A percentile compares a stretch with the other conserved stretches of the same genome.
Conservation (phyloP, 2,329 filamentous ascomycete species). For the Calonectria henricotiae region DNA sequence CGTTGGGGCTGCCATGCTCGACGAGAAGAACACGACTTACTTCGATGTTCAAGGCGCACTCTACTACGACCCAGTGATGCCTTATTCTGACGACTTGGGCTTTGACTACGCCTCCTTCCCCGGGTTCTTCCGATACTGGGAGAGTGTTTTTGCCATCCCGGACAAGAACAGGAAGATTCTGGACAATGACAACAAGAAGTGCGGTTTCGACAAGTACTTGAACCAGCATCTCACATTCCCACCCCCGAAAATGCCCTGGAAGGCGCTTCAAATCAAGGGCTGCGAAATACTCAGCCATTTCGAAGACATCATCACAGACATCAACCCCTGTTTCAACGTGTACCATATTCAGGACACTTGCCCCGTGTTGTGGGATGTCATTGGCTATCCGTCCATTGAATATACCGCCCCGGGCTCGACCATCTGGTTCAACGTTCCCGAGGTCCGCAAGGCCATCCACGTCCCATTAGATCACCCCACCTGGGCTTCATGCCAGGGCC, state of each 20-base stretch:
- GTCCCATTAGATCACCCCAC: conserved; percentile 63
- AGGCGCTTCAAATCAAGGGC: conserved; percentile 56
- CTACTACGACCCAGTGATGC: conserved; percentile 79
- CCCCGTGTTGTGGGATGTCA: conserved; percentile 79
- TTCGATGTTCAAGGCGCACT: conserved; percentile 78
- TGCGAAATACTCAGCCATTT: conserved; percentile 72
- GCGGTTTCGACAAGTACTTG: conserved; percentile 75
- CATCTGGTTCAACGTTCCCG: conserved; percentile 79
- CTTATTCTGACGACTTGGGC: conserved; percentile 63
- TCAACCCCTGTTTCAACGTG: conserved; percentile 84
- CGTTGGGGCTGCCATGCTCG: conserved; percentile 79
- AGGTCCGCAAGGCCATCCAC: conserved; percentile 80
- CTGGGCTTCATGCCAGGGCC: conserved; percentile 71
- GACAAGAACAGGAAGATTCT: conserved; percentile 51
- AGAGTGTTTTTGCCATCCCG: conserved; percentile 34
- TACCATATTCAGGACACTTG: conserved; percentile 82
- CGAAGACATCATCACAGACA: conserved; percentile 66
- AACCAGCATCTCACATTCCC: conserved; percentile 77
- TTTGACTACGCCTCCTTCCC: conserved; percentile 37
- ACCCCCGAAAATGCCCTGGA: conserved; percentile 67
- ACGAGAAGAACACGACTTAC: conserved; percentile 74
- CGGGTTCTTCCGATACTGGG: conserved; percentile 35
- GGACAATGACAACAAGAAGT: conserved; percentile 58
- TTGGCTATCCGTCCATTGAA: conserved; percentile 79
- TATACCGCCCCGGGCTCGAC: conserved; percentile 70